Percentiles rank a stretch among this genome's conserved stretches.
phyloP scores from a whole-genome alignment of 2,329 filamentous ascomycete genomes.

The Cyphellophora attinorum region DNA sequence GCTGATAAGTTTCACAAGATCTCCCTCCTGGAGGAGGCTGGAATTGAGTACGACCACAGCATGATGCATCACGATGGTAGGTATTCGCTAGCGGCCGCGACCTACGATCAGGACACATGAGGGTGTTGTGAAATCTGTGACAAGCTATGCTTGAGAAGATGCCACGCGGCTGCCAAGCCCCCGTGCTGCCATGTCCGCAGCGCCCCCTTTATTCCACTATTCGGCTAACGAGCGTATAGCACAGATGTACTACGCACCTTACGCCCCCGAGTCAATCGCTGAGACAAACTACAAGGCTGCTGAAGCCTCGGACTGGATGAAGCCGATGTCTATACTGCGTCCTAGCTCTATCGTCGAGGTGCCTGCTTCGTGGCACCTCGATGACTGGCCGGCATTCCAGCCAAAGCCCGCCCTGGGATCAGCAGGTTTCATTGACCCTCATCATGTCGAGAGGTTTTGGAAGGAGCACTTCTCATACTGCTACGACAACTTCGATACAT shows the following conservation, averaged over 20 bases:
- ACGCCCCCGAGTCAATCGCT: constrained; percentile 7
- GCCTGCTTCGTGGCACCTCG: constrained; percentile 37
- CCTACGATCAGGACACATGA: no score
- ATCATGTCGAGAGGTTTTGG: constrained; percentile 34
- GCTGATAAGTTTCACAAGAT: no score
- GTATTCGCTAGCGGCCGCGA: no score
- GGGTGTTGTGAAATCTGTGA: no score
- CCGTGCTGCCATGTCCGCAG: no score
- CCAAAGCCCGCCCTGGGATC: constrained; percentile 21
- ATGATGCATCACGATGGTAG: constrained; percentile 41
- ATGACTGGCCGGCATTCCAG: constrained; percentile 37
- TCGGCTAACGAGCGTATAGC: no score
- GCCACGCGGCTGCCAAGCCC: no score
- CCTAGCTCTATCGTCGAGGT: constrained; percentile 31
- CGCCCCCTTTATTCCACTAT: no score
- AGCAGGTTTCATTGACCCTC: constrained; percentile 22
- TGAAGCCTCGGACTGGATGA: constrained; percentile 13
- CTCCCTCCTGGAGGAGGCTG: constrained; percentile 29
- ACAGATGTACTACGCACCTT: constrained; percentile 13
- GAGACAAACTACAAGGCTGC: constrained; percentile 9
- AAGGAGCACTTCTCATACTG: constrained; percentile 37
- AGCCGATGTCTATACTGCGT: constrained; percentile 31
- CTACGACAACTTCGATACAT: constrained; percentile 36
- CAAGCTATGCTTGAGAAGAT: no score
- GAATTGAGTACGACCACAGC: constrained; percentile 37